Evolutionary conservation across 257 asterid genomes (phyloP).

Genomic region (Gentiana dahurica): DNA sequence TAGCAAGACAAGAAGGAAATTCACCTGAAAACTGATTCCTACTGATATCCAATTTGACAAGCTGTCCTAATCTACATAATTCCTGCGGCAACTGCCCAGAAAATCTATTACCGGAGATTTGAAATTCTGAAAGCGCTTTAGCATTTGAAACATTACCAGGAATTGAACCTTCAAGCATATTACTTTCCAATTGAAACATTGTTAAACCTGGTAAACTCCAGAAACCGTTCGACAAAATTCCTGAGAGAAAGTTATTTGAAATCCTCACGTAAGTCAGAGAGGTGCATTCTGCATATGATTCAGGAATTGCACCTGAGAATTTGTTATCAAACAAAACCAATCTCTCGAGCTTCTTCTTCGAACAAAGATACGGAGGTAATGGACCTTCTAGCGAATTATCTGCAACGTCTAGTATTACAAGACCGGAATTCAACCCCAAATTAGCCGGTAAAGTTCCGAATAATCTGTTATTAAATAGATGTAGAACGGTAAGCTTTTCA

Average conservation of each 20-base stretch:
- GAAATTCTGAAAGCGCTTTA: conserved; percentile 22
- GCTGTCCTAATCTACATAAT: conserved; percentile 31
- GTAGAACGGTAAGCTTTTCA: conserved; percentile 31
- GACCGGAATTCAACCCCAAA: conserved; percentile 58
- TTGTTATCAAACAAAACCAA: conserved; percentile 42
- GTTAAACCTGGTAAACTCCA: conserved; percentile 47
- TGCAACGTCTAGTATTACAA: conserved; percentile 56
- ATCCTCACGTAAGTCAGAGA: conserved; percentile 41
- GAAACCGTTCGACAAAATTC: conserved; percentile 43
- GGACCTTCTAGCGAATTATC: conserved; percentile 52
- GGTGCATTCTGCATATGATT: conserved; percentile 51
- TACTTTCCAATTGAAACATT: conserved; percentile 40
- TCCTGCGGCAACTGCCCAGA: conserved; percentile 43
- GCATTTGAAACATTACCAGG: conserved; percentile 46
- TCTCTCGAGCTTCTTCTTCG: conserved; percentile 25
- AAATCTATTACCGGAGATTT: conserved; percentile 49
- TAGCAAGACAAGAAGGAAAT: conserved; percentile 48
- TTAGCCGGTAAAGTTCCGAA: conserved; percentile 45
- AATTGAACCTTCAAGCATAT: conserved; percentile 51
- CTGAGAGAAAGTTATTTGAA: conserved; percentile 39
- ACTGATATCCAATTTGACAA: conserved; percentile 43
- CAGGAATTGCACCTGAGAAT: conserved; percentile 57
- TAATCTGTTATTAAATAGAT: conserved; percentile 52
- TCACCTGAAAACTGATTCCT: conserved; percentile 47
- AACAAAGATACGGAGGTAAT: conserved; percentile 55